A percentile compares a stretch with the other conserved stretches of the same genome.
These are phyloP conservation scores for Tylopilus cervinicoccineus DNA, from an alignment of 768 basidiomycete genomes.

Conservation along the genomic window DNA sequence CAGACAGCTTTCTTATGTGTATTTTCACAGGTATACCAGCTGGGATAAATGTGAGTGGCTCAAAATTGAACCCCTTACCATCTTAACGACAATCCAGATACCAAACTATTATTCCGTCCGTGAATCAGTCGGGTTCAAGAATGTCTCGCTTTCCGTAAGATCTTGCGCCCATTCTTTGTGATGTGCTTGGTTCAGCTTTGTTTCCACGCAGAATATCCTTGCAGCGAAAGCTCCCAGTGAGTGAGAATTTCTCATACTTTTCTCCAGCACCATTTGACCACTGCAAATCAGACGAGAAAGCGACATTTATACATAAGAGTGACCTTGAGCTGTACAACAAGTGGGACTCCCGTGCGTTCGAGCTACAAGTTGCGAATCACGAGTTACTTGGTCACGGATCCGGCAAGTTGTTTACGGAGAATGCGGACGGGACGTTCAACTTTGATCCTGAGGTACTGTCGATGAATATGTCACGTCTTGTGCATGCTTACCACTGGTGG, in stretches of 20 bases:
- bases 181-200: background rate
- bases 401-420: constrained; percentile 79
- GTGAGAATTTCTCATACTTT: constrained; percentile 13
- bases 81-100: constrained; percentile 42
- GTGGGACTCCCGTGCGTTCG: constrained; percentile 78
- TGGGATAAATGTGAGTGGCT: constrained; percentile 68
- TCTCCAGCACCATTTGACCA: background rate
- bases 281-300: constrained; percentile 54
- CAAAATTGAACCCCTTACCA: background rate
- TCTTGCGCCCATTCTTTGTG: background rate
- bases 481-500: background rate
- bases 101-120: constrained; percentile 86
- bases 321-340: constrained; percentile 70
- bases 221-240: constrained; percentile 82
- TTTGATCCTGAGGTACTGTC: constrained; percentile 67
- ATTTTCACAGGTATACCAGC: constrained; percentile 63
- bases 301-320: constrained; percentile 80
- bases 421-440: constrained; percentile 71
- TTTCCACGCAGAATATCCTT: constrained; percentile 62
- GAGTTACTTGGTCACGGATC: constrained; percentile 85
- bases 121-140: constrained; percentile 82
- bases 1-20: background rate
- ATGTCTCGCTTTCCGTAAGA: constrained; percentile 76
- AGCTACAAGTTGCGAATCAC: constrained; percentile 88
- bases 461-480: background rate